Base-by-base conservation (phyloP, 306 rosid genomes). In the Senna siamea region DNA sequence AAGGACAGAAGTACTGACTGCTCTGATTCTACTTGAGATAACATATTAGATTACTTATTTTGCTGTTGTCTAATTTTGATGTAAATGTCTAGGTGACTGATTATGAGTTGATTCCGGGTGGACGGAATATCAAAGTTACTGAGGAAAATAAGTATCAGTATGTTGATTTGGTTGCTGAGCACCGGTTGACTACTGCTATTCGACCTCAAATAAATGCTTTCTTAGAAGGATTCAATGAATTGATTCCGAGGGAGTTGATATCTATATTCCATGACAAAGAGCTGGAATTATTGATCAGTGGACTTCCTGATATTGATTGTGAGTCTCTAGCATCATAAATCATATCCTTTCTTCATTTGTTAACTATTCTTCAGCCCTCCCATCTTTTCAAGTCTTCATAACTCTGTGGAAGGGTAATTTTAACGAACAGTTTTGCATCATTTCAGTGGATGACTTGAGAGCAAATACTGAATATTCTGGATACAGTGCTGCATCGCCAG, bases 251-350 rank as follows among this genome's bases (percentile, higher is more conserved):
- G 79, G 98, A 90, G 9, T 74, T 95, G 73, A 89, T 95, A 80
- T 92, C 98, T 17, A 92, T 95, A 70, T 95, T 95, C 79, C 82
- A 95, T 74, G 99, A 95, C 81, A 95, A 89, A 82, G 99, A 95
- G 80, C 85, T 95, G 73, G 99, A 95, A 70, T 86, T 95, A 64
- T 79, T 95, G 90, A 88, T 95, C 69, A 92, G 98, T 74, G 99
- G 99, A 69, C 99, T 95, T 84, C 99, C 99, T 23, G 99, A 95
- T 84, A 92, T 95, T 43, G 99, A 95, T 82, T 65, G 99, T 95
- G 69, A 89, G 98, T 76, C 32, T 48, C 65, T n/a, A 19, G 15
- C 65, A n/a, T 69, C 20, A 26, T 15, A 47, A 56, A 63, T 35
- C 54, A 20, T 57, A 50, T 11, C 57, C 44, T 74, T n/a, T 34